A percentile compares a stretch with the other conserved stretches of the same genome.
Evolutionary conservation across 306 rosid species (phyloP).

Genomic region (Quercus ilex): DNA sequence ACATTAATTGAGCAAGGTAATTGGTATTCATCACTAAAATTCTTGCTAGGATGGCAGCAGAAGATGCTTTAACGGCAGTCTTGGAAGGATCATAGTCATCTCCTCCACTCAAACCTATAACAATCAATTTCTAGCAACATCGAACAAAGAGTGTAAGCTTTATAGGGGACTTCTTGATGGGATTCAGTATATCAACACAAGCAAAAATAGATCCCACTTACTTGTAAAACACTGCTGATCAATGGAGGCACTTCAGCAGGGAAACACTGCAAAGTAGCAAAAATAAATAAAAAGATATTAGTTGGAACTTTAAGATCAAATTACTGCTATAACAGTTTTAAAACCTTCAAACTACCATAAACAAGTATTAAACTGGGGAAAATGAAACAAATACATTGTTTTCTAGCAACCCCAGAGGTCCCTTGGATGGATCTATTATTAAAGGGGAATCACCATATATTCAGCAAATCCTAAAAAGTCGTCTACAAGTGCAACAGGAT

Average conservation of each 20-base stretch:
- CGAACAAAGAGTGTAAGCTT: constrained; percentile 13
- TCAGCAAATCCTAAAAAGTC: too few relatives aligned
- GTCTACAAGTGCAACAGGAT: neutral
- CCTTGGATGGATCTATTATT: neutral
- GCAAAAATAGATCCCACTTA: constrained; percentile 37
- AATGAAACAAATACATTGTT: neutral
- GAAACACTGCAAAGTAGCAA: constrained; percentile 65
- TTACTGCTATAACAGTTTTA: neutral
- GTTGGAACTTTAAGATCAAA: neutral
- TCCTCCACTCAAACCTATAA: constrained; percentile 80
- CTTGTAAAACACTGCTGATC: constrained; percentile 84
- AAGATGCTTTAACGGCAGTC: constrained; percentile 77
- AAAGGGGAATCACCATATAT: neutral
- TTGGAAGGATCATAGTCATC: constrained; percentile 83
- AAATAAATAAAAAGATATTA: constrained; percentile 6
- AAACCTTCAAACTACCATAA: neutral
- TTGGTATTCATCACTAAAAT: constrained; percentile 93
- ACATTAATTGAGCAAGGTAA: constrained; percentile 77
- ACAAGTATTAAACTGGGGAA: neutral
- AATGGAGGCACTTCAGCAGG: constrained; percentile 78
- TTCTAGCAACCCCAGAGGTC: neutral
- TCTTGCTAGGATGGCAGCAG: constrained; percentile 96
- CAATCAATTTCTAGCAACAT: constrained; percentile 67
- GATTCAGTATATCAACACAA: neutral
- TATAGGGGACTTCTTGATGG: constrained; percentile 14